Percentiles rank a stretch among this genome's conserved stretches.
phyloP scores from a whole-genome alignment of 2,329 filamentous ascomycete genomes.

The Monosporascus ibericus region DNA sequence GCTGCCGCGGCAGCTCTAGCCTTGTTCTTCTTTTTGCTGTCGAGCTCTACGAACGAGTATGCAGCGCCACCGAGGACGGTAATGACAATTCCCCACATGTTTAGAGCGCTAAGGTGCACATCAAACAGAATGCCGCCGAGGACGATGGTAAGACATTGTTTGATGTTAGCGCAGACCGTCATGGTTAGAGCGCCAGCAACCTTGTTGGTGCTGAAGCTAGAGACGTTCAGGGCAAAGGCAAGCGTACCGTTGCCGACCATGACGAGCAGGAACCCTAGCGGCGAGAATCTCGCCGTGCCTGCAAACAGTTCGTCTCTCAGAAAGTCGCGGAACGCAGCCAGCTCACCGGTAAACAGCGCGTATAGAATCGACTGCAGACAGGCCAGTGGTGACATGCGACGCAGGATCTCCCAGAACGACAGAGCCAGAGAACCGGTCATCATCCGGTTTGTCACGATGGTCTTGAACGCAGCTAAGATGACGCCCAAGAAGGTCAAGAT shows the following conservation, averaged over 20 bases:
- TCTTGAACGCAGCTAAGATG: constrained; percentile 51
- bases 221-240: constrained; percentile 50
- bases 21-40: constrained; percentile 32
- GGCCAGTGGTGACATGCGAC: constrained; percentile 57
- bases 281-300: constrained; percentile 29
- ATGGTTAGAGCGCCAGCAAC: constrained; percentile 52
- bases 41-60: constrained; percentile 52
- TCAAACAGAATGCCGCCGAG: constrained; percentile 49
- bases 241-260: constrained; percentile 47
- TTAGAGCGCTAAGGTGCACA: constrained; percentile 42
- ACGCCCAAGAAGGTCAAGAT: constrained; percentile 48
- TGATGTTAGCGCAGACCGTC: constrained; percentile 54
- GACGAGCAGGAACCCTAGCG: constrained; percentile 27
- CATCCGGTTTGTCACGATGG: constrained; percentile 57
- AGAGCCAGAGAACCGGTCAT: constrained; percentile 56
- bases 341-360: constrained; percentile 47
- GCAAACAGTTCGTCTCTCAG: constrained; percentile 3
- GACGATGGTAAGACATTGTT: constrained; percentile 51
- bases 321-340: constrained; percentile 31
- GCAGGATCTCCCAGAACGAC: constrained; percentile 53
- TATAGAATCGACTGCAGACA: constrained; percentile 48
- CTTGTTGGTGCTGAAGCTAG: constrained; percentile 54
- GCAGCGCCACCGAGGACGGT: constrained; percentile 50
- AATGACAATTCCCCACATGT: constrained; percentile 50
- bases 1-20: background rate